phyloP scores from a whole-genome alignment of 1,284 basidiomycete species.

The Ustilago loliicola region DNA sequence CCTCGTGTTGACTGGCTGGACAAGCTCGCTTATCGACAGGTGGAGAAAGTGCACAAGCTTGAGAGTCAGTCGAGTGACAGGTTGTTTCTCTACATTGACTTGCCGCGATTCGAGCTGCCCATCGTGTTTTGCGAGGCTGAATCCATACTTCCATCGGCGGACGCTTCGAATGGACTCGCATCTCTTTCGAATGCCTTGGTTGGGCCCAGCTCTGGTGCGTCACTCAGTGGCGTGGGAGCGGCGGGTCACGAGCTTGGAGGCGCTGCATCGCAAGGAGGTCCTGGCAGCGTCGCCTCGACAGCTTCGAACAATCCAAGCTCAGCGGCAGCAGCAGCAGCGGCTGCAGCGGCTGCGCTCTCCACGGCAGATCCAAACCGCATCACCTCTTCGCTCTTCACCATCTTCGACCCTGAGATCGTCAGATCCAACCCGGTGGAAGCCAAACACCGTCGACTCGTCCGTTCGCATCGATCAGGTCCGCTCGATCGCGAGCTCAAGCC shows the following conservation, averaged over 20 bases:
- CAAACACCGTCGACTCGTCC: constrained; percentile 92
- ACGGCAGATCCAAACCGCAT: constrained; percentile 66
- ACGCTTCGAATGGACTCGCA: constrained; percentile 25
- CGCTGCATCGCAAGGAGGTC: constrained; percentile 15
- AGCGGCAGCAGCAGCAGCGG: constrained; percentile 39
- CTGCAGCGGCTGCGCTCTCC: constrained; percentile 70
- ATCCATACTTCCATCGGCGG: constrained; percentile 24
- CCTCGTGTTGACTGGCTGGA: constrained; percentile 96
- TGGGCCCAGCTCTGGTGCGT: constrained; percentile 17
- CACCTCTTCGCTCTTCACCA: constrained; percentile 79
- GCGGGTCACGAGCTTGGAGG: constrained; percentile 1
- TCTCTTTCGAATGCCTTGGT: constrained; percentile 18
- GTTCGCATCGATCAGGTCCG: constrained; percentile 93
- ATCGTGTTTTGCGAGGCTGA: constrained; percentile 85
- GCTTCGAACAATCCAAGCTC: constrained; percentile 27
- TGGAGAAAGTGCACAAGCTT: constrained; percentile 77
- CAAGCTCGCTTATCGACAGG: constrained; percentile 89
- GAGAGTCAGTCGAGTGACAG: constrained; percentile 54
- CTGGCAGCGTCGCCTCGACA: constrained; percentile 3
- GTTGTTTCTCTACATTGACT: constrained; percentile 88
- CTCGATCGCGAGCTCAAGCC: constrained; percentile 96
- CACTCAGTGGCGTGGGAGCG: background rate
- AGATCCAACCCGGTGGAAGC: constrained; percentile 96
- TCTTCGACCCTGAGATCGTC: constrained; percentile 89
- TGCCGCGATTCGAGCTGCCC: constrained; percentile 97